Evolutionary conservation across 352 stramenopile species (phyloP), one percentile per base, ranked within the genome.

Genomic region (Phytophthora citricola): DNA sequence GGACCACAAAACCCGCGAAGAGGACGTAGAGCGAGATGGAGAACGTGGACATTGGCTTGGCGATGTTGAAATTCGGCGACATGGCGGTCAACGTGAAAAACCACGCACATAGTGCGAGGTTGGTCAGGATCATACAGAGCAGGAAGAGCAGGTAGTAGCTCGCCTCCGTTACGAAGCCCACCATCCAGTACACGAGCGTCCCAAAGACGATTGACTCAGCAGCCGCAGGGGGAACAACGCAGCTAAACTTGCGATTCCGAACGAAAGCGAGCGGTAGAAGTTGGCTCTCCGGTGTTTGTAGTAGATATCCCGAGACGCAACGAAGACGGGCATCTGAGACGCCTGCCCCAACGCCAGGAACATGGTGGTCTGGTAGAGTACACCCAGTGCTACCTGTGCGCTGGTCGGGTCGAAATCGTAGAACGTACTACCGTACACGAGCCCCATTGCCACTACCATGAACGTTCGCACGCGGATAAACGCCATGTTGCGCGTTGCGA

Each of bases 151-250:
- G 17, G 20, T 59, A 68, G 40, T 46, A 53, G 3, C 45, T 55
- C 3, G 15, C 53, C 20, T 48, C 27, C 12, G 45, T 38, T 34
- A 66, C 59, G 50, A 95, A 80, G 22, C 88, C 88, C 49, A 87
- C 77, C 79, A 97, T 91, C 79, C 85, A 97, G 63, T 98, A 98
- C 15, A 97, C 63, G 22, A 97, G 57, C 11, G 69, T 79, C 12
- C 83, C 96, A 67, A 95, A 92, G 17, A 87, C 59, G 3, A 90
- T 50, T 11, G 73, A 76, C 67, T 92, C 83, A 26, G 81, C 53
- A 12, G 66, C 9, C 71, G 55, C 34, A 55, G 71, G 65, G 47
- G 49, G 27, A 76, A 46, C 3, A 62, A 43, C 4, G 54, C 43
- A 24, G 63, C 38, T 5, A 62, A 36, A 14, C 27, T 57, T 1